These are phyloP conservation scores for Suhomyces ambrosiae DNA, from an alignment of 1,139 yeast genomes.

Conservation along the genomic window DNA sequence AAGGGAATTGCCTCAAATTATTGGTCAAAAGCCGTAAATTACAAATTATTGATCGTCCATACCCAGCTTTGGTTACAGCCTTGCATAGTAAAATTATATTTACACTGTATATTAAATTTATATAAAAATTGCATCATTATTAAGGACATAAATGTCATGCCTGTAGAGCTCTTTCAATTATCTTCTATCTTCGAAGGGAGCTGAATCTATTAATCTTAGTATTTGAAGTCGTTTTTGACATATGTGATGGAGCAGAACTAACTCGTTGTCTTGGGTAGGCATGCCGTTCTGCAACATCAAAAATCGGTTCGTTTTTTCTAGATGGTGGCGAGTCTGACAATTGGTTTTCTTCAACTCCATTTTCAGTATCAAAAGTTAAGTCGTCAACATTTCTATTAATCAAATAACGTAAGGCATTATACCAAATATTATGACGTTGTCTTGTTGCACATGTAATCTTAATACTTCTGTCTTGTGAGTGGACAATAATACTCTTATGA, in stretches of 20 bases:
- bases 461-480: slow-evolving; percentile 66
- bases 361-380: slow-evolving; percentile 45
- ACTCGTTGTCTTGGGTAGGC: slow-evolving; percentile 34
- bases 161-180: slow-evolving; percentile 3
- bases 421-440: slow-evolving; percentile 91
- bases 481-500: slow-evolving; percentile 80
- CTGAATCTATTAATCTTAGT: slow-evolving; percentile 27
- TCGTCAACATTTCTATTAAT: slow-evolving; percentile 70
- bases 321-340: slow-evolving; percentile 8
- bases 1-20: too few relatives aligned
- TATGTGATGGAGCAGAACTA: slow-evolving; percentile 25
- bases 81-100: slow-evolving; percentile 1
- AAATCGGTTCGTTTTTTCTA: slow-evolving; percentile 13
- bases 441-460: slow-evolving; percentile 87
- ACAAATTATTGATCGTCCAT: too few relatives aligned
- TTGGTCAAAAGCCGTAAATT: too few relatives aligned
- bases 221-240: slow-evolving; percentile 19
- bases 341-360: slow-evolving; percentile 10
- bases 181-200: slow-evolving; percentile 26
- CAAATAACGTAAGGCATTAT: slow-evolving; percentile 76
- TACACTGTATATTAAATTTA: slow-evolving; percentile 1
- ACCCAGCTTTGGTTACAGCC: background rate
- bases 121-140: background rate
- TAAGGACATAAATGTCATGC: background rate
- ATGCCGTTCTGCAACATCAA: slow-evolving; percentile 33